These are phyloP conservation scores for Chaetomiaceae sp. DNA, from an alignment of 2,329 filamentous ascomycete genomes.

Conservation along the genomic window DNA sequence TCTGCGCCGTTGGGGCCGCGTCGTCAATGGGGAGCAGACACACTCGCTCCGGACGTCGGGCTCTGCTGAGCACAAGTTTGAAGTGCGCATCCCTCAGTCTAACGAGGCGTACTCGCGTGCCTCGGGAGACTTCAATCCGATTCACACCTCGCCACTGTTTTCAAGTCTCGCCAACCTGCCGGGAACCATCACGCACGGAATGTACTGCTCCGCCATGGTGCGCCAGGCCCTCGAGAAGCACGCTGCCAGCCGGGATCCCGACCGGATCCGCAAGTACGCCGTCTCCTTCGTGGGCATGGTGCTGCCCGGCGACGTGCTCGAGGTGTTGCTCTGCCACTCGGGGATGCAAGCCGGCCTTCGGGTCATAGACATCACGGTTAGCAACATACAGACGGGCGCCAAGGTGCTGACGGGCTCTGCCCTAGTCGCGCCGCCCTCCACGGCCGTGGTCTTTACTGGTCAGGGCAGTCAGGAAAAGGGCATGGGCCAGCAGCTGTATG, in stretches of 20 bases:
- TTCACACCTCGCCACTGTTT: slow-evolving; percentile 36
- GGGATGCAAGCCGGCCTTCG: background rate
- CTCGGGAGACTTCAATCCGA: slow-evolving; percentile 39
- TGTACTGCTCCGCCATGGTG: slow-evolving; percentile 34
- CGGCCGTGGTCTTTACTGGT: slow-evolving; percentile 93
- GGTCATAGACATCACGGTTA: background rate
- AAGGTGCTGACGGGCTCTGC: slow-evolving; percentile 94
- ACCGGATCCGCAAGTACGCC: slow-evolving; percentile 27
- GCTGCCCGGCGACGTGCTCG: slow-evolving; percentile 31
- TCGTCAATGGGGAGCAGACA: background rate
- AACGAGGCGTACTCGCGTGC: slow-evolving; percentile 25
- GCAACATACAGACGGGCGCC: slow-evolving; percentile 59
- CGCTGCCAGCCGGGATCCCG: slow-evolving; percentile 3
- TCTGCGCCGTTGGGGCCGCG: background rate
- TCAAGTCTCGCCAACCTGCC: slow-evolving; percentile 34
- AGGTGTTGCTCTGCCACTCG: slow-evolving; percentile 22
- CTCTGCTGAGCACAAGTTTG: background rate
- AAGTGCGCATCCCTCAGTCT: background rate
- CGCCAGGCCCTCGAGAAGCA: slow-evolving; percentile 25
- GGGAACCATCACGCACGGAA: slow-evolving; percentile 39
- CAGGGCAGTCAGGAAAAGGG: slow-evolving; percentile 97
- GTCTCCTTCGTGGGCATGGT: slow-evolving; percentile 36
- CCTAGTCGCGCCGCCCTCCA: slow-evolving; percentile 92
- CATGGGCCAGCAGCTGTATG: slow-evolving; percentile 98
- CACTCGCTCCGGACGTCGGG: background rate